phyloP scores from a whole-genome alignment of 2,329 filamentous ascomycete genomes.

The Cladosporium sphaerospermum region DNA sequence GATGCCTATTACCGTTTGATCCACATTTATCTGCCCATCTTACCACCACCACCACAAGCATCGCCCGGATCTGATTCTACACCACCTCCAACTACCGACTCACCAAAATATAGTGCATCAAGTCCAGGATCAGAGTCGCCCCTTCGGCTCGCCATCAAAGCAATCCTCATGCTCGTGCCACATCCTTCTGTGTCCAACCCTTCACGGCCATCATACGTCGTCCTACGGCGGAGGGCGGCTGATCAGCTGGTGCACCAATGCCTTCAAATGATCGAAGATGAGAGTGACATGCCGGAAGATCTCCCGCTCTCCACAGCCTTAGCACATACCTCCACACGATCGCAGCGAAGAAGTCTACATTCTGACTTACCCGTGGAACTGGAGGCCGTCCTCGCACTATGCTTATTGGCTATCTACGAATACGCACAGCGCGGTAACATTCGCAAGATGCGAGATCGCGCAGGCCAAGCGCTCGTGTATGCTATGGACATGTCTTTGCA shows the following conservation, averaged over 20 bases:
- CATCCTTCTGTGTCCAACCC: constrained; percentile 36
- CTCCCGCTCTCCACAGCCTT: constrained; percentile 43
- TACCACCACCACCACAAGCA: constrained; percentile 38
- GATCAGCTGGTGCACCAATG: constrained; percentile 45
- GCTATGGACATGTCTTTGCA: constrained; percentile 45
- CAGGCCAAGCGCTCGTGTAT: constrained; percentile 42
- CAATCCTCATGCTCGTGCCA: constrained; percentile 45
- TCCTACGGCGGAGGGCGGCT: constrained; percentile 43
- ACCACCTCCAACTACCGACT: neutral
- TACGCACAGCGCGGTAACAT: constrained; percentile 50
- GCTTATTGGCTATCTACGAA: constrained; percentile 47
- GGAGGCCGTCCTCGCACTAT: constrained; percentile 44
- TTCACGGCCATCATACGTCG: constrained; percentile 35
- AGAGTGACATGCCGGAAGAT: constrained; percentile 44
- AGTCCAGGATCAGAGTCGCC: constrained; percentile 29
- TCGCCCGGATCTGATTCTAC: constrained; percentile 26
- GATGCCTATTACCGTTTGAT: constrained; percentile 50
- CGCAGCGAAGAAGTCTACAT: constrained; percentile 39
- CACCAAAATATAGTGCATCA: neutral
- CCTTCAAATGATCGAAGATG: constrained; percentile 45
- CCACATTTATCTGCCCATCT: constrained; percentile 46
- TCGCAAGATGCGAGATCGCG: constrained; percentile 46
- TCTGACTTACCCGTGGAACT: constrained; percentile 40
- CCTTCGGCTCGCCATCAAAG: constrained; percentile 43
- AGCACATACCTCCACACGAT: constrained; percentile 30